Evolutionary conservation across 2,329 filamentous ascomycete genomes (phyloP), one percentile per base, ranked within the genome.

Genomic region (Diplodia sapinea): DNA sequence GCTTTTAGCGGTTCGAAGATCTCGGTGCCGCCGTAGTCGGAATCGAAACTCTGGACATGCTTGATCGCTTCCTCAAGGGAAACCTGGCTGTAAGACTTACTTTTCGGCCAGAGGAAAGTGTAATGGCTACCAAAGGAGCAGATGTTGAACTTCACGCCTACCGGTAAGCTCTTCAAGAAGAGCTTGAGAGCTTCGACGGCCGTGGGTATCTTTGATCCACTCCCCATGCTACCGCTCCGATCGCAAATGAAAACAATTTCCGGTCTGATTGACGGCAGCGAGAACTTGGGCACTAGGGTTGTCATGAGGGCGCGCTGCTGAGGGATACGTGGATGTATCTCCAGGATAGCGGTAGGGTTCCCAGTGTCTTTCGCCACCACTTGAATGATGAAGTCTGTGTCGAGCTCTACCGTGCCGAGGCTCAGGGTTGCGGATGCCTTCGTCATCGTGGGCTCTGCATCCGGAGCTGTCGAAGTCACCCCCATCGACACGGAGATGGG

Each of bases 221-320:
- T 73, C 0, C 51, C 31, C 89, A 91, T 91, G 68, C 88, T 91
- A 0, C 89, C 89, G 67, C 88, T 91, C 63, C 89, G 85, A 74
- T 93, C 91, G 66, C 88, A 89, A 4, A 93, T 79, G 71, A 93
- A 92, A 20, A 93, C 86, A 26, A 93, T 84, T 73, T 93, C 90
- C 0, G 84, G 84, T 20, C 76, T 78, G 9, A 83, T 80, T 0
- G 83, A 74, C 0, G 87, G 86, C 0, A 91, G 79, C n/a, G 82
- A 81, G 77, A 92, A 91, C 69, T 87, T 88, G 2, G 90, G 90
- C 0, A 92, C 88, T 0, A 93, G 79, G 0, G 89, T 91, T 0
- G 85, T 80, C 89, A 93, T 91, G 68, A 93, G 74, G 0, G 90
- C 89, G 3, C 87, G 83, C 59, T 91, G 88, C 66, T 86, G 82